These are phyloP conservation scores for Cyclocybe cylindracea DNA, from an alignment of 768 basidiomycete species.

Conservation along the genomic window DNA sequence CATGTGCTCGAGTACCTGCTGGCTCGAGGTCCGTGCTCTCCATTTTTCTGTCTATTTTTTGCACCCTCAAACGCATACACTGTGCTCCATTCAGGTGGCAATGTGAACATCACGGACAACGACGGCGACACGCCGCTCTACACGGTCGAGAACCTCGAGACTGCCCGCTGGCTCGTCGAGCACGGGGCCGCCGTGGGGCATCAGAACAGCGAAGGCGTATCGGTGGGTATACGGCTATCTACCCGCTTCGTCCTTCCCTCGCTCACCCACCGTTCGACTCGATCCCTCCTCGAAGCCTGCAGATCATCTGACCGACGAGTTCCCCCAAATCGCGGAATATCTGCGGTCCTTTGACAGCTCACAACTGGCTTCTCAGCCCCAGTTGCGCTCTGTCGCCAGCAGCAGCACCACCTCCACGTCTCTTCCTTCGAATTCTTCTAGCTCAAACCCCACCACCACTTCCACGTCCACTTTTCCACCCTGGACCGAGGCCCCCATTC, in stretches of 20 bases:
- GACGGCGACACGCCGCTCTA: constrained; percentile 94
- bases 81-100: constrained; percentile 56
- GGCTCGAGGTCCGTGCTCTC: constrained; percentile 50
- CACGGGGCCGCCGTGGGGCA: constrained; percentile 69
- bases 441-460: no score
- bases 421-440: no score
- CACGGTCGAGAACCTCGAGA: constrained; percentile 81
- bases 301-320: constrained; percentile 70
- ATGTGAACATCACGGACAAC: constrained; percentile 82
- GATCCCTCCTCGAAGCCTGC: constrained; percentile 50
- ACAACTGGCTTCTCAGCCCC: constrained; percentile 12
- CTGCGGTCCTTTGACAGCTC: constrained; percentile 41
- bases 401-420: background rate
- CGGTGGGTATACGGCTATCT: constrained; percentile 50
- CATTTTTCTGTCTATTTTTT: constrained; percentile 8
- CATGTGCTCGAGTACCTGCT: constrained; percentile 78
- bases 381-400: constrained; percentile 17
- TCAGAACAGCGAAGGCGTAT: constrained; percentile 71
- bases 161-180: constrained; percentile 76
- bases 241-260: background rate
- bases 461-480: constrained; percentile 11
- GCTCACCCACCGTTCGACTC: constrained; percentile 5
- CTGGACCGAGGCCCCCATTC: constrained; percentile 3
- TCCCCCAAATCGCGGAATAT: constrained; percentile 64
- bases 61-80: constrained; percentile 2